Evolutionary conservation across 495 filamentous ascomycete genomes (phyloP).

Genomic region (Penicillium egyptiacum): DNA sequence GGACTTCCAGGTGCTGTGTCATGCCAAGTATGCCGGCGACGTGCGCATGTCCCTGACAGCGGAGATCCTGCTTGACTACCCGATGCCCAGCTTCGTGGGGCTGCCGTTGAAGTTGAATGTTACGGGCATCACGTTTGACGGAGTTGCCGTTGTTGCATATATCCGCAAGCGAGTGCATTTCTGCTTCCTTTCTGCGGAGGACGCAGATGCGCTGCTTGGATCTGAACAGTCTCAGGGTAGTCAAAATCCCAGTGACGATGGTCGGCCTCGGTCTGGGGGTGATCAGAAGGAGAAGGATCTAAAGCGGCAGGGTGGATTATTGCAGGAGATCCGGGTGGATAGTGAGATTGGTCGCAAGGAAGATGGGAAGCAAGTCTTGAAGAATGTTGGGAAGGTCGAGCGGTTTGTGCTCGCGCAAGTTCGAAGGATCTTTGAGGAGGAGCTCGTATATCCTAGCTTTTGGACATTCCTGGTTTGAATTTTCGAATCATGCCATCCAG

Average conservation of each 20-base stretch:
- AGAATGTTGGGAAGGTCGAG: slow-evolving; percentile 98
- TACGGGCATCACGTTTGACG: slow-evolving; percentile 91
- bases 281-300: slow-evolving; percentile 54
- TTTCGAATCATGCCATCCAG: neutral
- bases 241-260: slow-evolving; percentile 26
- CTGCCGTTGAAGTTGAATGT: slow-evolving; percentile 90
- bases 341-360: slow-evolving; percentile 94
- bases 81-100: slow-evolving; percentile 93
- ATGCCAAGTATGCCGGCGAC: slow-evolving; percentile 82
- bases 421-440: slow-evolving; percentile 93
- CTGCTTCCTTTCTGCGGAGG: slow-evolving; percentile 86
- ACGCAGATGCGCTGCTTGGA: slow-evolving; percentile 67
- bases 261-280: slow-evolving; percentile 22
- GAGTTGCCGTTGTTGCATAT: slow-evolving; percentile 86
- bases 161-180: slow-evolving; percentile 80
- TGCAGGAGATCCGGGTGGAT: slow-evolving; percentile 92
- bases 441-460: slow-evolving; percentile 96
- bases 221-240: slow-evolving; percentile 46
- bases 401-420: slow-evolving; percentile 96
- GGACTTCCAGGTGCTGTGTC: slow-evolving; percentile 87
- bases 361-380: slow-evolving; percentile 87
- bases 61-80: slow-evolving; percentile 94
- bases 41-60: slow-evolving; percentile 84
- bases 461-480: slow-evolving; percentile 92
- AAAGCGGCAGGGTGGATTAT: slow-evolving; percentile 65